Percentiles rank a stretch among this genome's conserved stretches.
Evolutionary conservation across 306 rosid species (phyloP).

Genomic region (Myrica gale): DNA sequence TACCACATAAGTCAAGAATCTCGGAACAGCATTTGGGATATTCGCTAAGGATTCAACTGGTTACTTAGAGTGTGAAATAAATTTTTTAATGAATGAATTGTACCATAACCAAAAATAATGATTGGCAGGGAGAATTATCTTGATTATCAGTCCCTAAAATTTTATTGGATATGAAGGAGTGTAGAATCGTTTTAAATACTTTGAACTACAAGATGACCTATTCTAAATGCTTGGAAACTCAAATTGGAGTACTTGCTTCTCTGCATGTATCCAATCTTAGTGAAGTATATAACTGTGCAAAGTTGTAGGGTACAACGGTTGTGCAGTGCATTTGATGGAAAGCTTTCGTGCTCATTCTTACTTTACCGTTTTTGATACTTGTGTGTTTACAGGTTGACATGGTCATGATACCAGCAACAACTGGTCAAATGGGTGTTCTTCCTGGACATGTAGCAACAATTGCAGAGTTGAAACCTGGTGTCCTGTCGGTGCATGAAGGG

Average conservation of each 20-base stretch:
- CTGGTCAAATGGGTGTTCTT: conserved; percentile 99
- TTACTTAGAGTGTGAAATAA: not conserved
- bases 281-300: not conserved
- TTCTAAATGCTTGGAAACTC: not conserved
- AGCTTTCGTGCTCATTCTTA: not conserved
- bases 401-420: conserved; percentile 94
- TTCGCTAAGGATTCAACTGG: not conserved
- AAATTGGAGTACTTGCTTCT: not conserved
- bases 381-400: conserved; percentile 70
- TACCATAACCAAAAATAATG: not conserved
- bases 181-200: not conserved
- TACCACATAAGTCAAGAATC: not conserved
- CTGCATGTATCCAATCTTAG: not conserved
- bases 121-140: not conserved
- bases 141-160: not conserved
- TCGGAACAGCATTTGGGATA: not conserved
- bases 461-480: conserved; percentile 94
- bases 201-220: not conserved
- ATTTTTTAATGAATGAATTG: not conserved
- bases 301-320: not conserved
- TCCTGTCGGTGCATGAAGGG: conserved; percentile 84
- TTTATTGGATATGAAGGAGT: not conserved
- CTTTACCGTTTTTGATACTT: not conserved
- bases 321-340: not conserved
- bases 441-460: conserved; percentile 98